Evolutionary conservation across 441 rosid genomes (phyloP).

Genomic region (Viola pubescens): DNA sequence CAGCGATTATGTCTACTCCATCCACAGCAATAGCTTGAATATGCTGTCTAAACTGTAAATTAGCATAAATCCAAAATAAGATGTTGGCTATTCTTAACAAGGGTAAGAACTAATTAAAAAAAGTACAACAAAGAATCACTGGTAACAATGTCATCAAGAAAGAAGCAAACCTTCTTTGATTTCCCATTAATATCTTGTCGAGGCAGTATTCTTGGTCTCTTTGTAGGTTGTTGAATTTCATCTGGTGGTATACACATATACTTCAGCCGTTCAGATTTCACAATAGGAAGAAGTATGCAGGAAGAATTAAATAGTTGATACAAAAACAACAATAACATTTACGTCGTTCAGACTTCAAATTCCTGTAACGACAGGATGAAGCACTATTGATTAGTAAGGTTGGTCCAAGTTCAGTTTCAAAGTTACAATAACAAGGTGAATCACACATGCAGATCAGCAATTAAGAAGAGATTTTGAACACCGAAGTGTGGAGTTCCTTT

Average conservation of each 20-base stretch:
- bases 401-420: too few relatives aligned
- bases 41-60: conserved; percentile 50
- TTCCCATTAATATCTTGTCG: conserved; percentile 37
- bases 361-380: background rate
- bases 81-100: conserved; percentile 4
- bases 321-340: background rate
- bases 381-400: background rate
- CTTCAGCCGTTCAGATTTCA: conserved; percentile 14
- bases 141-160: background rate
- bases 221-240: conserved; percentile 57
- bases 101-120: background rate
- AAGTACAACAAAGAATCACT: background rate
- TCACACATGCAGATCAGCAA: too few relatives aligned
- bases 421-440: too few relatives aligned
- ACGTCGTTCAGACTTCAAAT: conserved; percentile 2
- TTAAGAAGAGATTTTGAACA: too few relatives aligned
- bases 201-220: conserved; percentile 70
- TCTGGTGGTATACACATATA: conserved; percentile 29
- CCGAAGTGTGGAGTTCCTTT: background rate
- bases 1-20: conserved; percentile 52
- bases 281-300: background rate
- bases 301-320: conserved; percentile 6
- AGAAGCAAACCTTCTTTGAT: conserved; percentile 52
- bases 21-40: conserved; percentile 51
- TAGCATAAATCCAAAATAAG: background rate